Conservation (phyloP, 139 green algal genomes). For the Micractinium conductrix region DNA sequence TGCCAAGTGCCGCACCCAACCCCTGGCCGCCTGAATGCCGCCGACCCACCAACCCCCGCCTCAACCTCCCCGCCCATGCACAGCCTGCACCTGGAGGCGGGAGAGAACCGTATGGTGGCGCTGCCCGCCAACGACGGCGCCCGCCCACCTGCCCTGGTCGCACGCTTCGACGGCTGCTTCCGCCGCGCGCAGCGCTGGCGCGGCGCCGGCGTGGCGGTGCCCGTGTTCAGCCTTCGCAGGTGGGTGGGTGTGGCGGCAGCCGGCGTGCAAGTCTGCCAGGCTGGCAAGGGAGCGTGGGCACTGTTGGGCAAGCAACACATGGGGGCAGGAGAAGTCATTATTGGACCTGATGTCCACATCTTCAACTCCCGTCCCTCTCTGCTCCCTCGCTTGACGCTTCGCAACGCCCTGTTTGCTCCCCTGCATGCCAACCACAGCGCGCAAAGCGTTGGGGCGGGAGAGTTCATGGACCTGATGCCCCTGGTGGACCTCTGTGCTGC, state of each 20-base stretch:
- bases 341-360: neutral
- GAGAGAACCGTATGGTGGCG: slow-evolving; percentile 46
- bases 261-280: too few relatives aligned
- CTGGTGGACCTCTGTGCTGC: slow-evolving; percentile 81
- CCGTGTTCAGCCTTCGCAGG: slow-evolving; percentile 92
- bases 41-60: too few relatives aligned
- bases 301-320: too few relatives aligned
- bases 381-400: neutral
- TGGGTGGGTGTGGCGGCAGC: neutral
- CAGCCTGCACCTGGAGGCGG: slow-evolving; percentile 41
- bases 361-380: neutral
- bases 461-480: slow-evolving; percentile 90
- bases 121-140: slow-evolving; percentile 2
- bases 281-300: too few relatives aligned
- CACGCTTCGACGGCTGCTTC: slow-evolving; percentile 76
- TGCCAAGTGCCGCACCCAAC: too few relatives aligned
- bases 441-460: slow-evolving; percentile 64
- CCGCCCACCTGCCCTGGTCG: slow-evolving; percentile 59
- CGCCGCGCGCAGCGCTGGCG: slow-evolving; percentile 74
- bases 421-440: neutral
- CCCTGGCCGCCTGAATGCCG: too few relatives aligned
- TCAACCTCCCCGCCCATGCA: too few relatives aligned
- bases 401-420: neutral
- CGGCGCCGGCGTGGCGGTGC: slow-evolving; percentile 87
- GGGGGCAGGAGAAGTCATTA: neutral